Percentiles rank a stretch among this genome's conserved stretches.
Conservation (phyloP, 495 filamentous ascomycete genomes). For the Penicillium manginii region DNA sequence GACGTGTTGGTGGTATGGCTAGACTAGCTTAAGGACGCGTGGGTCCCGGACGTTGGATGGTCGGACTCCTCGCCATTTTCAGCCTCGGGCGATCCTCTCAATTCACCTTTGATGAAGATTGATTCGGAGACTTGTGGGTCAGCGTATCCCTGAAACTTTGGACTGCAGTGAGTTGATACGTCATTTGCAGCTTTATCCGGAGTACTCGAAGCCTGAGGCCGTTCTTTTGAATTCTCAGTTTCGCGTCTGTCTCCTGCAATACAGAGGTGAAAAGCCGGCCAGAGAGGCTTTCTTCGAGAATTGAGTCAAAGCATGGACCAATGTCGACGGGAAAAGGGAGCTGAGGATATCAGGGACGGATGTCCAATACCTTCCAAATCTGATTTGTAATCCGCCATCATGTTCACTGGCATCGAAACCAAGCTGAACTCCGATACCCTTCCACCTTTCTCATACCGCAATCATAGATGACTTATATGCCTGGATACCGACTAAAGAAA, state of each 20-base stretch:
- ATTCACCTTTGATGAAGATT: slow-evolving; percentile 16
- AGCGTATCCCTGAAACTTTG: slow-evolving; percentile 12
- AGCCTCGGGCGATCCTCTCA: slow-evolving; percentile 2
- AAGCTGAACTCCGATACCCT: neutral
- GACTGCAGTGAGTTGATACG: slow-evolving; percentile 1
- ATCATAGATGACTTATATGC: no score
- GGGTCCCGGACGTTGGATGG: slow-evolving; percentile 5
- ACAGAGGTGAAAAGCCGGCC: neutral
- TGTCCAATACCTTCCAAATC: neutral
- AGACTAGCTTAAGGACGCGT: slow-evolving; percentile 2
- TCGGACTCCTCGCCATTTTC: slow-evolving; percentile 14
- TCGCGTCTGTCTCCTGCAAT: neutral
- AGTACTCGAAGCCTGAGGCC: neutral
- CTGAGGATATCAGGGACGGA: no score
- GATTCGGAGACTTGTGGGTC: slow-evolving; percentile 4
- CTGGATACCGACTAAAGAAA: no score
- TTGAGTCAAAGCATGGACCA: neutral
- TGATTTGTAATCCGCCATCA: slow-evolving; percentile 11
- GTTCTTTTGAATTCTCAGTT: neutral
- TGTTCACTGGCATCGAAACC: no score
- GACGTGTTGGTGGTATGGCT: neutral
- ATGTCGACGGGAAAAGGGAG: neutral
- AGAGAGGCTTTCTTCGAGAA: no score
- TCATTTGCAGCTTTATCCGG: slow-evolving; percentile 1
- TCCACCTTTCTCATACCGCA: neutral